Evolutionary conservation across 441 rosid species (phyloP), one percentile per base, ranked within the genome.

Genomic region (Pelargonium citronellum): DNA sequence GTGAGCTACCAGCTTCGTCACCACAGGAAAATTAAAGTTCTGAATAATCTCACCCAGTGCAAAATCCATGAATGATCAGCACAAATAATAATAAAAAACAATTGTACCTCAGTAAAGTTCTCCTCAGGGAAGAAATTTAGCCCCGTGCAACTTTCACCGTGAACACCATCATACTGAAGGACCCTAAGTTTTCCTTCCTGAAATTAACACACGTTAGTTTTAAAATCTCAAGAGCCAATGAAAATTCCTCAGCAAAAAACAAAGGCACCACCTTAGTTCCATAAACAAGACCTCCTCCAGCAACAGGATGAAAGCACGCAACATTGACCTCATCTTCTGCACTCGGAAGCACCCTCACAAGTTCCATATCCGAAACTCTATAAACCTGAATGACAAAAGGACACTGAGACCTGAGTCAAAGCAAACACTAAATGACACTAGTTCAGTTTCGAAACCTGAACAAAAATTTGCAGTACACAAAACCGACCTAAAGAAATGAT

Each of bases 261-360:
- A 57, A 13, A 51, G 24, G 63, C 82, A 58, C 39, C 19, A 87
- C 97, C 96, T 95, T 95, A 53, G 97, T 91, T 74, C 99, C 99
- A 83, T 90, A 91, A 7, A 87, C 89, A 83, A 89, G 95, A 55
- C 98, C 98, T n/a, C 91, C 93, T 41, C 98, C 96, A 11, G 88
- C 88, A 68, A 82, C 83, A 74, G 94, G 96, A 85, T 88, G 96
- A 78, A 87, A 89, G 75, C 95, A 87, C 69, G 94, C 96, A 65
- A 92, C 96, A 77, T 91, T 92, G 67, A 92, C 98, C 83, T 89
- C 97, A 82, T 92, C 98, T 72, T 92, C 98, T 15, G 88, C 87
- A 69, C 92, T 93, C 63, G 97, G 95, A 69, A 89, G 94, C 70
- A 93, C 96, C 84, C 91, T 88, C 62, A 91, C 95, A 55, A 93